Evolutionary conservation across 2,329 filamentous ascomycete genomes (phyloP).

Genomic region (Aaosphaeria arxii): DNA sequence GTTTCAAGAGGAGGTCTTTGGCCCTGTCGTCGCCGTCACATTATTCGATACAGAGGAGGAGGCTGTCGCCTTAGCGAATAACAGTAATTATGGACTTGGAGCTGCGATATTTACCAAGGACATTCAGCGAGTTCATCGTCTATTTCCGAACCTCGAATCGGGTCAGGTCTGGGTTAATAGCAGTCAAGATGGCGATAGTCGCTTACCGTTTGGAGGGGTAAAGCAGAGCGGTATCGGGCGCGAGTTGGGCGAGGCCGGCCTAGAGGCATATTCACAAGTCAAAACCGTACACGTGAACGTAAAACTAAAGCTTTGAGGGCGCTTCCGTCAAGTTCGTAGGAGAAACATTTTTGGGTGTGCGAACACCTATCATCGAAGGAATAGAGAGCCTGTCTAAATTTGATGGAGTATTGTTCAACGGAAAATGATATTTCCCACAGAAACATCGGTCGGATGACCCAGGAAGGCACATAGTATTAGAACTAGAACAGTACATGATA

Average conservation of each 20-base stretch:
- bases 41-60: constrained; percentile 34
- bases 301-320: too few relatives aligned
- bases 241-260: constrained; percentile 23
- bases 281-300: constrained; percentile 10
- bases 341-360: too few relatives aligned
- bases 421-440: too few relatives aligned
- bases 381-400: too few relatives aligned
- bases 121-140: constrained; percentile 16
- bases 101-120: constrained; percentile 16
- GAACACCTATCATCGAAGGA: too few relatives aligned
- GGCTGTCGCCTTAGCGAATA: constrained; percentile 28
- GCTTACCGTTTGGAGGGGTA: constrained; percentile 26
- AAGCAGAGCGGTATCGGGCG: constrained; percentile 28
- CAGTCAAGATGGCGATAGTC: constrained; percentile 29
- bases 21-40: constrained; percentile 24
- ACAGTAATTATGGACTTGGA: constrained; percentile 16
- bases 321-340: too few relatives aligned
- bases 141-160: constrained; percentile 22
- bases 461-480: too few relatives aligned
- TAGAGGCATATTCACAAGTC: constrained; percentile 23
- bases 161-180: constrained; percentile 20
- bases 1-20: constrained; percentile 32
- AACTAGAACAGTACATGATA: too few relatives aligned
- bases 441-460: too few relatives aligned
- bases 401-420: too few relatives aligned